Base-by-base conservation (phyloP, 768 basidiomycete genomes). In the Hypsizygus marmoreus region DNA sequence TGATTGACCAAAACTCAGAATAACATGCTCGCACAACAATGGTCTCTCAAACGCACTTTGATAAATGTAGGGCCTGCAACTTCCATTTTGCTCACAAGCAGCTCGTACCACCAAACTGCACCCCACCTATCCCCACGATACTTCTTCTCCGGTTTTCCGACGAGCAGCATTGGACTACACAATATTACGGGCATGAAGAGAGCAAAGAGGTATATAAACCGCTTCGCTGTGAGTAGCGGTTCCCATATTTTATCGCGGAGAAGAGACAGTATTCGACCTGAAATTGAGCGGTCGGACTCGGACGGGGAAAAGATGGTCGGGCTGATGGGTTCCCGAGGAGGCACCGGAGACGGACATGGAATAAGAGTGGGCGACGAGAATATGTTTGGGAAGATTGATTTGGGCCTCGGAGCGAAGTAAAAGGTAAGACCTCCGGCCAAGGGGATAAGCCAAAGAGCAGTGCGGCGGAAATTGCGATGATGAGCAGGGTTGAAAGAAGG, bases 41-140 rank as follows among this genome's bases (percentile, higher is more conserved):
- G n/a, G n/a, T n/a, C n/a, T n/a, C n/a, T n/a, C n/a, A n/a, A n/a
- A 30, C 70, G 44, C 57, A 89, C 92, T 82, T 99, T 99, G 65
- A 91, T 91, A 66, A 98, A 98, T 0, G 95, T 95, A 12, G 97
- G 97, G 1, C 97, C 97, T 7, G 95, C 95, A 4, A 83, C 73
- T 67, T 95, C 86, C 97, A 99, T 98, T 64, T 85, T 86, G 33
- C 67, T 70, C 6, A 93, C 91, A 12, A 99, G 71, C 40, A 91
- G 77, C n/a, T 76, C 80, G 62, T 97, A 98, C 97, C 97, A 99
- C 95, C 93, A 97, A 3, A 94, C 77, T 1, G 92, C 93, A 28
- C 93, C 93, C 91, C 91, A 93, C 56, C 82, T 78, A 52, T 95
- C 92, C 12, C 88, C 87, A 10, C 76, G 77, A 34, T 81, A 71